Conservation (phyloP, 805 yeast genomes). For the Saccharomycopsis javanensis region DNA sequence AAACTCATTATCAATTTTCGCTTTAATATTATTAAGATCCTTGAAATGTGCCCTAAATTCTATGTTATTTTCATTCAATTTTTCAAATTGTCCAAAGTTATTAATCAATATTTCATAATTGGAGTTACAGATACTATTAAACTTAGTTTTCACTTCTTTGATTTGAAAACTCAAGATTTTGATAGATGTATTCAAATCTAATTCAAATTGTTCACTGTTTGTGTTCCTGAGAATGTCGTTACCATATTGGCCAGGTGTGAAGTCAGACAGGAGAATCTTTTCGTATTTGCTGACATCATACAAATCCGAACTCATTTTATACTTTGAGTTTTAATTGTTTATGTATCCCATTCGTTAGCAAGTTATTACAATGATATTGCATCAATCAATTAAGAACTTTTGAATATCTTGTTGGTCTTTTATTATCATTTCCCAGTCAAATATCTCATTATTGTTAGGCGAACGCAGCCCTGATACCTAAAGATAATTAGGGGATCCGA, state of each 20-base stretch:
- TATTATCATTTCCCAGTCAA: not conserved
- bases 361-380: too few relatives aligned
- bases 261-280: not conserved
- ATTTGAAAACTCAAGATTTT: slow-evolving; percentile 35
- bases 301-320: not conserved
- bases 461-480: not conserved
- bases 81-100: slow-evolving; percentile 29
- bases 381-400: too few relatives aligned
- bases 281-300: slow-evolving; percentile 5
- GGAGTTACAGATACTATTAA: slow-evolving; percentile 27
- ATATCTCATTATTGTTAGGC: not conserved
- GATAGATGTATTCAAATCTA: slow-evolving; percentile 35
- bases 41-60: slow-evolving; percentile 27
- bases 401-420: not conserved
- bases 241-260: slow-evolving; percentile 7
- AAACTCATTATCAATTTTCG: slow-evolving; percentile 29
- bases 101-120: slow-evolving; percentile 30
- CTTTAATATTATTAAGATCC: slow-evolving; percentile 27
- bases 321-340: too few relatives aligned
- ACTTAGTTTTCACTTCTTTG: slow-evolving; percentile 33
- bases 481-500: too few relatives aligned
- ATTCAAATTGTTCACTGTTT: slow-evolving; percentile 20
- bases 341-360: too few relatives aligned
- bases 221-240: slow-evolving; percentile 6
- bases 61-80: slow-evolving; percentile 23